Conservation (phyloP, 495 filamentous ascomycete genomes). For the Hypoxylon fragiforme region DNA sequence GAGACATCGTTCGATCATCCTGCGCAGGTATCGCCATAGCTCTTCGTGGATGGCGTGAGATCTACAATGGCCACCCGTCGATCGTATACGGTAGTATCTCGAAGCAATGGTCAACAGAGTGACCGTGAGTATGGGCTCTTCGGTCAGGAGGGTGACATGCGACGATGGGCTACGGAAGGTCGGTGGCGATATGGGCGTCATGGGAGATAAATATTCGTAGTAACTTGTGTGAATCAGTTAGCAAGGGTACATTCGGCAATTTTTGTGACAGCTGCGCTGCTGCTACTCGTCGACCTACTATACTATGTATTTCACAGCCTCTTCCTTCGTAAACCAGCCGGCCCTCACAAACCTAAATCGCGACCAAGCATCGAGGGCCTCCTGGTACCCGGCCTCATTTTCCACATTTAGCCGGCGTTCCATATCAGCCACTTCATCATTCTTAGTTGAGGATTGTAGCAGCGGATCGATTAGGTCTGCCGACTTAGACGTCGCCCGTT, state of each 20-base stretch:
- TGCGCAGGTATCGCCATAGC: slow-evolving; percentile 91
- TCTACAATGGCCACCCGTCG: slow-evolving; percentile 80
- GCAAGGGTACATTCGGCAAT: slow-evolving; percentile 13
- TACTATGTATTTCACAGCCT: slow-evolving; percentile 89
- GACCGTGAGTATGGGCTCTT: slow-evolving; percentile 89
- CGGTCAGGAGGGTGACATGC: slow-evolving; percentile 75
- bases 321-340: slow-evolving; percentile 93
- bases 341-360: slow-evolving; percentile 89
- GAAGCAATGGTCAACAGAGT: slow-evolving; percentile 90
- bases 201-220: slow-evolving; percentile 82
- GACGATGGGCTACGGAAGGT: slow-evolving; percentile 74
- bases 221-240: too few species aligned
- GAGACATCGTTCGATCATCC: slow-evolving; percentile 91
- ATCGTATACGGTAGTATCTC: slow-evolving; percentile 74
- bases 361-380: slow-evolving; percentile 84
- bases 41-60: slow-evolving; percentile 91
- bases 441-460: slow-evolving; percentile 27
- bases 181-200: slow-evolving; percentile 89
- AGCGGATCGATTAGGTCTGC: slow-evolving; percentile 38
- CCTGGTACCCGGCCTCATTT: slow-evolving; percentile 56
- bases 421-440: slow-evolving; percentile 42
- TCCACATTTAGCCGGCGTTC: slow-evolving; percentile 40
- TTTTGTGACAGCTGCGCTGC: too few species aligned
- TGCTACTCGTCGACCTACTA: too few species aligned
- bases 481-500: slow-evolving; percentile 27